Evolutionary conservation across 345 rosid species (phyloP), one percentile per base, ranked within the genome.

Genomic region (Corchorus capsularis): DNA sequence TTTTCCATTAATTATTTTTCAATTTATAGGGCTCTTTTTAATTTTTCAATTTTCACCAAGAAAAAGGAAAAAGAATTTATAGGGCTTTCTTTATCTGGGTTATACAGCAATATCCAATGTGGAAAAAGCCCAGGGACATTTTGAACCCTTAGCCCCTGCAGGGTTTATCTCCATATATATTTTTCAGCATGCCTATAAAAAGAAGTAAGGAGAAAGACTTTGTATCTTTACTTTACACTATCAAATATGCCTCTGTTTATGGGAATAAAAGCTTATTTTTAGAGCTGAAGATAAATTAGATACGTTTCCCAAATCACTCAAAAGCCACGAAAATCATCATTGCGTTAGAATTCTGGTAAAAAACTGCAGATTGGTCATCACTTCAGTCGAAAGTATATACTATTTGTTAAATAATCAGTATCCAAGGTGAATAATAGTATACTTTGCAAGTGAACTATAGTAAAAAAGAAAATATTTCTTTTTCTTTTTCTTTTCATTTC

Each of bases 261-360:
- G 63, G 16, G 37, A 27, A 59, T 59, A 27, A 4, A 60, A 32
- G 32, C 17, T 27, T 7, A 57, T 20, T 32, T 32, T 60, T 59
- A 3, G 16, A 27, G 35, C 61, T 56, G 61, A 3, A 56, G 12
- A 8, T 32, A 32, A 1, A 39, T 16, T 15, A 32, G 41, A 13
- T 13, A 34, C 39, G 64, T 61, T 34, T 63, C 49, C 27, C 9
- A 63, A 8, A 63, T 27, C 27, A 39, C 68, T 39, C 68, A 63
- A 63, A 63, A 39, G 15, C 68, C 68, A 62, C 35, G 27, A 62
- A 62, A 62, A 35, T 41, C n/a, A 61, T 61, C 65, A 61, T 61
- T 16, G 34, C 19, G 17, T 6, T 32, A 60, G 37, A 6, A 59
- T 59, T 59, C 6, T 27, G 37, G 8, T 32, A 27, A 59, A 60